Conservation (phyloP, 1,284 basidiomycete genomes). For the Tilletia horrida region DNA sequence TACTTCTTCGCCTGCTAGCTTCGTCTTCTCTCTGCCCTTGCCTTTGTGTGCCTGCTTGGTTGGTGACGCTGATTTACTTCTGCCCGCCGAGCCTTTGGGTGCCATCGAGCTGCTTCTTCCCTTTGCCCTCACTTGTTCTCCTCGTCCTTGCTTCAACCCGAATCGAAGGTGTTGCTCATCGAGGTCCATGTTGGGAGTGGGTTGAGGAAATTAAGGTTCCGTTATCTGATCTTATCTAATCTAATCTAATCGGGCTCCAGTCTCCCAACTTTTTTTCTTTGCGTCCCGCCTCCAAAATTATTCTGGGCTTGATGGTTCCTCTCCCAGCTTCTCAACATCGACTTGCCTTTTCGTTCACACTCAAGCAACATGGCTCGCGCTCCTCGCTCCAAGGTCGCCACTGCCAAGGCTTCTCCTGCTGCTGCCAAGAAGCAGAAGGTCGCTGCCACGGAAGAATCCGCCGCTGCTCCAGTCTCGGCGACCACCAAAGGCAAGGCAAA, state of each 20-base stretch:
- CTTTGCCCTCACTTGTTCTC: too few species aligned
- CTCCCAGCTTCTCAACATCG: not conserved
- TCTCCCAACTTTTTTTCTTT: conserved; percentile 8
- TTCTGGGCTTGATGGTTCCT: not conserved
- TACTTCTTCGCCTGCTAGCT: too few species aligned
- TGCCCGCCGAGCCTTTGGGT: too few species aligned
- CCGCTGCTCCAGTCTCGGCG: not conserved
- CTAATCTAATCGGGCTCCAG: not conserved
- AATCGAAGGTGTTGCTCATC: too few species aligned
- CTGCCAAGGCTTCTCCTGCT: not conserved
- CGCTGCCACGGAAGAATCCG: not conserved
- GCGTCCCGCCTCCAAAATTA: not conserved
- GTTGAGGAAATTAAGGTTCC: too few species aligned
- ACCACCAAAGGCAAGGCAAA: conserved; percentile 8
- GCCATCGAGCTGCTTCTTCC: too few species aligned
- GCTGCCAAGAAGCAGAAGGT: not conserved
- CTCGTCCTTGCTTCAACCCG: too few species aligned
- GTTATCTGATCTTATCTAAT: not conserved
- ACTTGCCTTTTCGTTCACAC: not conserved
- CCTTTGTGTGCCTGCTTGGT: too few species aligned
- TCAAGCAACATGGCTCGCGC: conserved; percentile 10
- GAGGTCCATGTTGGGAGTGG: too few species aligned
- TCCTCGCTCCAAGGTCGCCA: conserved; percentile 1
- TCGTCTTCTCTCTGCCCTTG: too few species aligned
- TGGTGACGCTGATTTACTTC: too few species aligned